Evolutionary conservation across 495 filamentous ascomycete species (phyloP).

Genomic region (Neurospora sublineolata): DNA sequence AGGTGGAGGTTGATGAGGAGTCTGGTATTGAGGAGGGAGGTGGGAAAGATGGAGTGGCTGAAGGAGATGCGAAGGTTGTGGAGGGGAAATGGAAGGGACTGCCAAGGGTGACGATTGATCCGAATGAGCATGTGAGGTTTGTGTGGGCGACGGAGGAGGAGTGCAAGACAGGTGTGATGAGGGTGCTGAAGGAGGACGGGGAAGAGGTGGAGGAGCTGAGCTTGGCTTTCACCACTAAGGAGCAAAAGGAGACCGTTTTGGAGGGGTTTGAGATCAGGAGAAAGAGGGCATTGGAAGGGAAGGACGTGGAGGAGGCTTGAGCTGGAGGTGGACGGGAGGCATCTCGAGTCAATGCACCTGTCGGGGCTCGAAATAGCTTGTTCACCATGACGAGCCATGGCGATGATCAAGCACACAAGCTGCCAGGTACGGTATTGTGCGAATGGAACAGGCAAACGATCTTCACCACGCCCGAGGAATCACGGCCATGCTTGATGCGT

Average conservation of each 20-base stretch:
- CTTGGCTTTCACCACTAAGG: conserved; percentile 21
- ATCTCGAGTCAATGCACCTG: background rate
- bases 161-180: conserved; percentile 16
- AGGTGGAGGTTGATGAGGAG: conserved; percentile 24
- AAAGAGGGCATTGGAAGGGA: background rate
- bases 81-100: background rate
- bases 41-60: no score
- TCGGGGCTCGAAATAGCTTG: no score
- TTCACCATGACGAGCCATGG: background rate
- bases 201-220: conserved; percentile 20
- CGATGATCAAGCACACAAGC: background rate
- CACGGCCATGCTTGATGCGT: no score
- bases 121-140: conserved; percentile 32
- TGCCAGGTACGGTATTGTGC: no score
- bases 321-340: background rate
- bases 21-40: background rate
- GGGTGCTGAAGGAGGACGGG: no score
- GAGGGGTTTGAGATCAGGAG: conserved; percentile 22
- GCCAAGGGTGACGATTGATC: conserved; percentile 26
- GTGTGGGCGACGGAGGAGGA: conserved; percentile 36
- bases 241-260: conserved; percentile 16
- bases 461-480: no score
- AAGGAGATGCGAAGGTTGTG: background rate
- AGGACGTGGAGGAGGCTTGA: background rate
- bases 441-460: no score